Conservation (phyloP, 768 basidiomycete genomes). For the Mrakia blollopis region DNA sequence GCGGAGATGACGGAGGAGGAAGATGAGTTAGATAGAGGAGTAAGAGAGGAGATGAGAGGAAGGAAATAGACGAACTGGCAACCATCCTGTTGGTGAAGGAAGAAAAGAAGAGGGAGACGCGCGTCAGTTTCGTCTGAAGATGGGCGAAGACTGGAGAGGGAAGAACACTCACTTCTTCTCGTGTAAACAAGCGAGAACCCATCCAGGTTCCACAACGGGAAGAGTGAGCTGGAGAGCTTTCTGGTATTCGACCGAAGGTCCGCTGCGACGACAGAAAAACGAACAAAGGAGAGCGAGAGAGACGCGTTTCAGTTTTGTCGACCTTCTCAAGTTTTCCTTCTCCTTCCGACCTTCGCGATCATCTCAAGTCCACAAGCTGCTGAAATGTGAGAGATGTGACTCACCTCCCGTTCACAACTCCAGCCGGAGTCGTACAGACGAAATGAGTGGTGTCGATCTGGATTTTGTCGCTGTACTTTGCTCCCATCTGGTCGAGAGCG, state of each 20-base stretch:
- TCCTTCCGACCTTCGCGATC: background rate
- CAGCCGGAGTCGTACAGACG: conserved; percentile 82
- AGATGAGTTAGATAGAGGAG: background rate
- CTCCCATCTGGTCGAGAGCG: conserved; percentile 77
- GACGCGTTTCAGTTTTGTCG: background rate
- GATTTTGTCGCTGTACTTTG: conserved; percentile 84
- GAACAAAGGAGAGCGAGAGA: conserved; percentile 28
- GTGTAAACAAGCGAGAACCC: conserved; percentile 82
- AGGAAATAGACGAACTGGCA: background rate
- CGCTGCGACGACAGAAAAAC: no score
- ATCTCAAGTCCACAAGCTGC: background rate
- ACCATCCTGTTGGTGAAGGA: conserved; percentile 6
- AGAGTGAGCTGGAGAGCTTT: conserved; percentile 90
- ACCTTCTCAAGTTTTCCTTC: no score
- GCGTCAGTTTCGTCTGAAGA: background rate
- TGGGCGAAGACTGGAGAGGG: background rate
- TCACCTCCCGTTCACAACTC: conserved; percentile 48
- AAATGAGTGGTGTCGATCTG: conserved; percentile 99
- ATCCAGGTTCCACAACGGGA: conserved; percentile 89
- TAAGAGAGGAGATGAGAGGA: background rate
- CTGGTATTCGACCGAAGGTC: conserved; percentile 84
- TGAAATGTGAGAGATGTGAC: background rate
- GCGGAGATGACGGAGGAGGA: background rate
- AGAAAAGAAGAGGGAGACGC: background rate
- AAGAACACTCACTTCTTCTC: conserved; percentile 53